Evolutionary conservation across 2,329 filamentous ascomycete species (phyloP).

Genomic region (Teratosphaeria viscida): DNA sequence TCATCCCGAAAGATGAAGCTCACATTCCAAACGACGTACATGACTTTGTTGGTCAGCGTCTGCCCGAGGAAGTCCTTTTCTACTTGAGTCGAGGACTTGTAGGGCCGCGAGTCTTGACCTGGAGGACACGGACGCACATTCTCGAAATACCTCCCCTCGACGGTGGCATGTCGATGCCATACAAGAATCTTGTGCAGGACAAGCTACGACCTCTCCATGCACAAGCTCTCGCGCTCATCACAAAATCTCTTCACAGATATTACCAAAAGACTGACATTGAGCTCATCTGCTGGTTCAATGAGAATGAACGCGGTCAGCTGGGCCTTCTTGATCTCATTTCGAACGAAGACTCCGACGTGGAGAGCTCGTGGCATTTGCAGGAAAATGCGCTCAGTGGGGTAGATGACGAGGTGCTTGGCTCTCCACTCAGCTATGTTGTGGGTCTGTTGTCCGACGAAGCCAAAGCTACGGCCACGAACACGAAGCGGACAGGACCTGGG

Average conservation of each 20-base stretch:
- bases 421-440: constrained; percentile 38
- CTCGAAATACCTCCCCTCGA: constrained; percentile 76
- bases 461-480: constrained; percentile 59
- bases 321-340: constrained; percentile 15
- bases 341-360: constrained; percentile 10
- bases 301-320: constrained; percentile 46
- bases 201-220: constrained; percentile 66
- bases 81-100: constrained; percentile 80
- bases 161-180: constrained; percentile 67
- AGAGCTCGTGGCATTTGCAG: constrained; percentile 64
- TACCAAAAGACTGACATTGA: constrained; percentile 70
- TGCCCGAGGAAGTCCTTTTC: constrained; percentile 82
- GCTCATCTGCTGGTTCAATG: constrained; percentile 76
- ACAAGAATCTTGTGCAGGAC: constrained; percentile 65
- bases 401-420: constrained; percentile 10
- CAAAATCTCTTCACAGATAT: constrained; percentile 70
- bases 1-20: constrained; percentile 63
- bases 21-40: constrained; percentile 73
- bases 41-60: constrained; percentile 77
- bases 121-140: constrained; percentile 70
- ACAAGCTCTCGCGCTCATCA: constrained; percentile 65
- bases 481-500: constrained; percentile 35
- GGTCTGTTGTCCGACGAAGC: constrained; percentile 57
- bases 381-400: constrained; percentile 2
- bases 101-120: constrained; percentile 67